Percentiles rank a stretch among this genome's conserved stretches.
Conservation (phyloP, 2,329 filamentous ascomycete species). For the Pseudogymnoascus sp. region DNA sequence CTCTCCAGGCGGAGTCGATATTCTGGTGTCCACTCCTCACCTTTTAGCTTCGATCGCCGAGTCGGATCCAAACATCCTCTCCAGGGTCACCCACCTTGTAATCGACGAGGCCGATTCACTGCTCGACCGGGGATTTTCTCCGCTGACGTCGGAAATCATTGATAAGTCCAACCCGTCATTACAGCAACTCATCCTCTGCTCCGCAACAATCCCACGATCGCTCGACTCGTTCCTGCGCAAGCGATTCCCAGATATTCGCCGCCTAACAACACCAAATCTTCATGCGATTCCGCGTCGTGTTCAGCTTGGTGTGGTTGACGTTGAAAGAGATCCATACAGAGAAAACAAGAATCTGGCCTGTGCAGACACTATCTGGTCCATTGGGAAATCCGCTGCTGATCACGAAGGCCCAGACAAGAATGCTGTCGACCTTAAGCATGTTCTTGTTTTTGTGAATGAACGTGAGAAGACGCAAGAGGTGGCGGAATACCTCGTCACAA, state of each 20-base stretch:
- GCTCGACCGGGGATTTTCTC: conserved; percentile 84
- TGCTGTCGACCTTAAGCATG: conserved; percentile 63
- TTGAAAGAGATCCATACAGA: conserved; percentile 83
- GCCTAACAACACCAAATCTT: conserved; percentile 88
- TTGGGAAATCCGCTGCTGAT: conserved; percentile 64
- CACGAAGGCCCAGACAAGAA: conserved; percentile 48
- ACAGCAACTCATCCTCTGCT: conserved; percentile 83
- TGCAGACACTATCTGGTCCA: conserved; percentile 88
- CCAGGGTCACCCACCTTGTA: conserved; percentile 80
- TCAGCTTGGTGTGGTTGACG: conserved; percentile 86
- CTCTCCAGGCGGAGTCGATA: conserved; percentile 69
- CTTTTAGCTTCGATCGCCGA: conserved; percentile 81
- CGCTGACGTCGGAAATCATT: conserved; percentile 73
- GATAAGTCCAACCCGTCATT: conserved; percentile 74
- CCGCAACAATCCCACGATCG: conserved; percentile 85
- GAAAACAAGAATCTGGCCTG: conserved; percentile 91
- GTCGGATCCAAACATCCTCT: conserved; percentile 82
- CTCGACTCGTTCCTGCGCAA: conserved; percentile 77
- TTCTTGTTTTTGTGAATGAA: conserved; percentile 96
- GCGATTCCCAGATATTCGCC: conserved; percentile 72
- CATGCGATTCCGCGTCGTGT: conserved; percentile 93
- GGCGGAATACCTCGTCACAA: conserved; percentile 66
- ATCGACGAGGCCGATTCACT: conserved; percentile 95
- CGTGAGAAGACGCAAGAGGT: conserved; percentile 79
- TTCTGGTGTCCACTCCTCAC: conserved; percentile 82